Evolutionary conservation across 345 rosid genomes (phyloP).

Genomic region (Capsella bursapastoris): DNA sequence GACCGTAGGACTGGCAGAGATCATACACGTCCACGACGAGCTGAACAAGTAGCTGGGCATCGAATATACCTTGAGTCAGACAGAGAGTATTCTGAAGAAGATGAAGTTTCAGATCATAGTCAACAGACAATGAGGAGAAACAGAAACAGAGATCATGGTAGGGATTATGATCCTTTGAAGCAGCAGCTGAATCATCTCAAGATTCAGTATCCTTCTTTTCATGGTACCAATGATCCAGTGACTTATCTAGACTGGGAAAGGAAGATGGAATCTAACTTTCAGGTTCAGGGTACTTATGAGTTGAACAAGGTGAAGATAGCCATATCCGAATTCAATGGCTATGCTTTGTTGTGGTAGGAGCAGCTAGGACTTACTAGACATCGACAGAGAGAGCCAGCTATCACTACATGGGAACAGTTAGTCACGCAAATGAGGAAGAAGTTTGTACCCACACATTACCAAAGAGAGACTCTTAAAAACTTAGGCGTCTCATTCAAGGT

Average conservation of each 20-base stretch:
- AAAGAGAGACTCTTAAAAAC: background rate
- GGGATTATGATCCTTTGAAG: no score
- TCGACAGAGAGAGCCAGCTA: background rate
- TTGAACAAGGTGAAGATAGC: background rate
- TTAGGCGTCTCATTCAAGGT: background rate
- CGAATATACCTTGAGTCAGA: no score
- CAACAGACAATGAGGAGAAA: no score
- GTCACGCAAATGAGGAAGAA: background rate
- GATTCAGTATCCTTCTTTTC: constrained; percentile 1
- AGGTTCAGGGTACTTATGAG: background rate
- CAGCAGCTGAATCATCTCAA: background rate
- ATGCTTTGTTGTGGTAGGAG: constrained; percentile 7
- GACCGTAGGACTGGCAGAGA: no score
- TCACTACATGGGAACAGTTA: background rate
- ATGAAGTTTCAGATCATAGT: no score
- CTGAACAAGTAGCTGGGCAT: no score
- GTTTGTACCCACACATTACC: background rate
- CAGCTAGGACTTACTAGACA: background rate
- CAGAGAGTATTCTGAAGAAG: no score
- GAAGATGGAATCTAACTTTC: constrained; percentile 7
- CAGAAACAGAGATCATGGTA: no score
- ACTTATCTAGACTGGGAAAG: constrained; percentile 16
- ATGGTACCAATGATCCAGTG: constrained; percentile 9
- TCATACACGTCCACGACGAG: no score
- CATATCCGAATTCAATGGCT: background rate